Evolutionary conservation across 805 yeast species (phyloP).

Genomic region (Metschnikowia reukaufii): DNA sequence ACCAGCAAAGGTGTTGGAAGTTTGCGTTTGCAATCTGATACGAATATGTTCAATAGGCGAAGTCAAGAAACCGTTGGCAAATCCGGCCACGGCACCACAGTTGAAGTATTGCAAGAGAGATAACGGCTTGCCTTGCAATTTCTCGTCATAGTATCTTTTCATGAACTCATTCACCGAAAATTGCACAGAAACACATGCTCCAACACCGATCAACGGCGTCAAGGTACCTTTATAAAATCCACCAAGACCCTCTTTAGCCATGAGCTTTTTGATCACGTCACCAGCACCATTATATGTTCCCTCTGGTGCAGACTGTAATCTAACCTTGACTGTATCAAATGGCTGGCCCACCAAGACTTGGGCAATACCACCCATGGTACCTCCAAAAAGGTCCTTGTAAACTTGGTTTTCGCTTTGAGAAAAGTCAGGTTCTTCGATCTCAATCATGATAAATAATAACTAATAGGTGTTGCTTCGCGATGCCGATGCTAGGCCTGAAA

Average conservation of each 20-base stretch:
- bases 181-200: constrained; percentile 95
- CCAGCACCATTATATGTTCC: constrained; percentile 72
- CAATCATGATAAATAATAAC: constrained; percentile 31
- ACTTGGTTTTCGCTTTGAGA: constrained; percentile 45
- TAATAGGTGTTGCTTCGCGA: not conserved
- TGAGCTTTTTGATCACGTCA: constrained; percentile 71
- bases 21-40: constrained; percentile 89
- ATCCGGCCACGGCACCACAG: constrained; percentile 90
- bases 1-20: constrained; percentile 58
- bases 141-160: constrained; percentile 70
- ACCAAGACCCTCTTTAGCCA: constrained; percentile 45
- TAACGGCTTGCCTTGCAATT: constrained; percentile 47
- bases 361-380: constrained; percentile 93
- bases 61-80: constrained; percentile 85
- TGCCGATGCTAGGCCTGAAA: constrained; percentile 1
- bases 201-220: constrained; percentile 58
- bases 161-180: constrained; percentile 92
- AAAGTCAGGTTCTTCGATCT: constrained; percentile 44
- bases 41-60: constrained; percentile 95
- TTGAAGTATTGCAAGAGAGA: constrained; percentile 66
- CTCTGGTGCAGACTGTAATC: constrained; percentile 83
- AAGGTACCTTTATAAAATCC: constrained; percentile 49
- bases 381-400: constrained; percentile 79
- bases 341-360: constrained; percentile 97
- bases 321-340: constrained; percentile 90